Conservation (phyloP, 805 yeast species). For the Tetrapisispora nanseiensis region DNA sequence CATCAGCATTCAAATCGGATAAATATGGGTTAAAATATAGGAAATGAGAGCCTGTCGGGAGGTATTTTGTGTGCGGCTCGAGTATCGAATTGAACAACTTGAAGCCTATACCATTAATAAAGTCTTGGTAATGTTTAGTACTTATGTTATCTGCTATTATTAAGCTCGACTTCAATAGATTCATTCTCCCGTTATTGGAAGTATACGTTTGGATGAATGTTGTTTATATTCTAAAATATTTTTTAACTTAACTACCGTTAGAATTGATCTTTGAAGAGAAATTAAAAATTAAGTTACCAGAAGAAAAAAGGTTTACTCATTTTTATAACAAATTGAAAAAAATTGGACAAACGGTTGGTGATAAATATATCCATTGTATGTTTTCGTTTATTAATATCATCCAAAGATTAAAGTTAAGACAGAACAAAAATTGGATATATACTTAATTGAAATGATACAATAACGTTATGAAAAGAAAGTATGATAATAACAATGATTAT, state of each 20-base stretch:
- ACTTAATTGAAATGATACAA: neutral
- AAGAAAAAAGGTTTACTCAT: too few species aligned
- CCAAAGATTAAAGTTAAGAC: too few species aligned
- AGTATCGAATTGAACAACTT: neutral
- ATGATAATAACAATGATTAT: neutral
- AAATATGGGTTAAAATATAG: constrained; percentile 55
- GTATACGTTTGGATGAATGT: too few species aligned
- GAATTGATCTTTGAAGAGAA: too few species aligned
- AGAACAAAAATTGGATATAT: neutral
- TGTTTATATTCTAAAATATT: too few species aligned
- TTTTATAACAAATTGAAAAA: too few species aligned
- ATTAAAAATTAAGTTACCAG: too few species aligned
- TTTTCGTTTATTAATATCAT: too few species aligned
- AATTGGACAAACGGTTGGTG: too few species aligned
- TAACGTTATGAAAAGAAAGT: neutral
- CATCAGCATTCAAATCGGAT: constrained; percentile 49
- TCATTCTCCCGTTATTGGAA: too few species aligned
- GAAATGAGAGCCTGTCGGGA: constrained; percentile 51
- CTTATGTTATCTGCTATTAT: neutral
- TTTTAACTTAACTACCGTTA: too few species aligned
- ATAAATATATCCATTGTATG: too few species aligned
- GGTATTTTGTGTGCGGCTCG: constrained; percentile 10
- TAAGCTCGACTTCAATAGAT: neutral
- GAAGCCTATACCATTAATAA: neutral
- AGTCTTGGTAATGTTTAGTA: neutral